Base-by-base conservation (phyloP, 208 protist species). In the Porcisia deanei region DNA sequence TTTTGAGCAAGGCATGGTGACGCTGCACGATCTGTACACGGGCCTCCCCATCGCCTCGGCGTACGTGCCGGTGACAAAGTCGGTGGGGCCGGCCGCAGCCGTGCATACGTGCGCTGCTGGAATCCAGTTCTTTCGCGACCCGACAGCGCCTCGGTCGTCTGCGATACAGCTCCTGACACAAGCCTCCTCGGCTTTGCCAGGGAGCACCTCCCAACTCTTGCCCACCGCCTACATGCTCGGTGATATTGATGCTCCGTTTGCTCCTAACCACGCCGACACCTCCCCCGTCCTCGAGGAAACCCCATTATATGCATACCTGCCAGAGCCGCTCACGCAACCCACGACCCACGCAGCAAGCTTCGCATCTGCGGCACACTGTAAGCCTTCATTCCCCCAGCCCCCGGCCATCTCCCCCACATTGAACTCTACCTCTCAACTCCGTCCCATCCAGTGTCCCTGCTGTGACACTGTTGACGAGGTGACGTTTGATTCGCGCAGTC, bases 111-210 rank as follows among this genome's bases (percentile, higher is more conserved):
- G 72, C 52, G 39, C 68, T 2, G 47, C 73, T 8, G 78, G 78
- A 45, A 68, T 78, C 14, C 66, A 64, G 7, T 82, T 82, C 54
- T 82, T 82, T 58, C 78, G 75, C 63, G 78, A 82, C 61, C 78
- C 78, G 20, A 66, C 73, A 18, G 78, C 60, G 0, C 66, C 78
- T 39, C 78, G 58, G 45, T 45, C 73, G 9, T 58, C 71, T 16
- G 73, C 60, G 37, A 22, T 71, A 39, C 66, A 41, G 43, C 59
- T 75, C 37, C 55, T 59, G 49, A 39, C 77, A 58, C 55, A 49
- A 22, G 34, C 22, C 34, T 64, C 41, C 3, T n/a, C 54, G n/a
- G 25, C 4, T 4, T 41, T 52, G 30, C 53, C 18, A 34, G 22
- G 2, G 52, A 30, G 10, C 9, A 6, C 41, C 12, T 80, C 76